Conservation (phyloP, 2,329 filamentous ascomycete species). For the Fusarium solani-melongenae region DNA sequence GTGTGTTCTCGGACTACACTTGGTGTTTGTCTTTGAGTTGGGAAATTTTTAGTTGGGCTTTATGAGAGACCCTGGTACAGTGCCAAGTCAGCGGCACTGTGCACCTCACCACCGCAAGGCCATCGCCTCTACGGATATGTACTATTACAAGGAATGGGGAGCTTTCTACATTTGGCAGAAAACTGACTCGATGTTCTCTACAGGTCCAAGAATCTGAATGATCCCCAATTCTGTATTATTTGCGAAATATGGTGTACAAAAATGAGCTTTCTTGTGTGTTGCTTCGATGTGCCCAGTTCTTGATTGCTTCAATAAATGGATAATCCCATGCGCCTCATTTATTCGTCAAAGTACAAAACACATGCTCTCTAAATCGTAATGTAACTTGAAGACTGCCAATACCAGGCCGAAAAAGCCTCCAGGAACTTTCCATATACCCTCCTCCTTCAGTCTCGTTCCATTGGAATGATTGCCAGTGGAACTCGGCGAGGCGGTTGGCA, state of each 20-base stretch:
- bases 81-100: background rate
- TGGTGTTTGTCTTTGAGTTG: background rate
- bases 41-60: constrained; percentile 19
- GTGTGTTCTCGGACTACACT: background rate
- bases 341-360: background rate
- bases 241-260: background rate
- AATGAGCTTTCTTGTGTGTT: background rate
- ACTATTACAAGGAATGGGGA: too few relatives aligned
- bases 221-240: background rate
- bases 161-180: background rate
- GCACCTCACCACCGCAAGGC: background rate
- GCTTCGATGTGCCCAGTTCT: background rate
- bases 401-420: background rate
- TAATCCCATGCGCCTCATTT: background rate
- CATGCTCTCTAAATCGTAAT: background rate
- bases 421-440: background rate
- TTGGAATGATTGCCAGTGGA: background rate
- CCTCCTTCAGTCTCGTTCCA: background rate
- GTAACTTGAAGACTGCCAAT: background rate
- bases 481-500: background rate
- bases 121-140: background rate
- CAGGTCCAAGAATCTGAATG: background rate
- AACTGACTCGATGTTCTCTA: background rate
- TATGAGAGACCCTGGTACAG: constrained; percentile 4
- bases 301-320: background rate